A percentile compares a stretch with the other conserved stretches of the same genome.
Conservation (phyloP, 2,329 filamentous ascomycete species). For the Aaosphaeria pasadenensis region DNA sequence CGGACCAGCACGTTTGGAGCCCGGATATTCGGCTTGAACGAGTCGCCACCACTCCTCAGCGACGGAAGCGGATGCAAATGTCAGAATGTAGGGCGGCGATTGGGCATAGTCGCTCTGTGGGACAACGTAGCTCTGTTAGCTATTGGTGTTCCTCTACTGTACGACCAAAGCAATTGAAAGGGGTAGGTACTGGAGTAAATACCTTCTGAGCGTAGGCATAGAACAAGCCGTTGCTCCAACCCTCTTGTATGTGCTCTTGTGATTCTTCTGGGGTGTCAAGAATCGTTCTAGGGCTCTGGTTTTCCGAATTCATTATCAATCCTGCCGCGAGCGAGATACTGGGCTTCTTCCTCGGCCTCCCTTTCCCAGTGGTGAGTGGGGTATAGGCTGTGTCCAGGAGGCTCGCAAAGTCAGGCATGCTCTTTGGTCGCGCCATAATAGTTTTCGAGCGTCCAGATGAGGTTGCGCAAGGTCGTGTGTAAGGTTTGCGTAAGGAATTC, state of each 20-base stretch:
- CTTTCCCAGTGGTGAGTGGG: slow-evolving; percentile 15
- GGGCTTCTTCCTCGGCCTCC: slow-evolving; percentile 24
- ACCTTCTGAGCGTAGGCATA: slow-evolving; percentile 37
- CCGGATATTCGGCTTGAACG: slow-evolving; percentile 28
- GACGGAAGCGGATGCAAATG: slow-evolving; percentile 29
- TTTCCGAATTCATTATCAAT: slow-evolving; percentile 32
- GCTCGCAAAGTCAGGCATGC: slow-evolving; percentile 32
- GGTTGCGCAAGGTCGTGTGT: not conserved
- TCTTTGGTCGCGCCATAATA: slow-evolving; percentile 28
- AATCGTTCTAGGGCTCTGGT: slow-evolving; percentile 14
- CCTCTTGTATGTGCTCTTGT: slow-evolving; percentile 10
- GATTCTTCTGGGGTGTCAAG: slow-evolving; percentile 16
- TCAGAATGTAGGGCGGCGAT: slow-evolving; percentile 31
- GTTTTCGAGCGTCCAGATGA: not conserved
- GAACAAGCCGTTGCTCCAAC: slow-evolving; percentile 21
- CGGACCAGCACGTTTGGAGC: slow-evolving; percentile 25
- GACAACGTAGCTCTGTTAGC: not conserved
- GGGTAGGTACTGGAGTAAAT: slow-evolving; percentile 4
- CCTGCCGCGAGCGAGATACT: slow-evolving; percentile 35
- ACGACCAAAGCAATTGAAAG: not conserved
- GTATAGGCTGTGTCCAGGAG: slow-evolving; percentile 26
- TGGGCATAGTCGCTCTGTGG: slow-evolving; percentile 27
- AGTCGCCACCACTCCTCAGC: slow-evolving; percentile 33
- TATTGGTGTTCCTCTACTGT: not conserved
- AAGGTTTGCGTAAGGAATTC: too few species aligned